Conservation (phyloP, 2,329 filamentous ascomycete genomes). For the Mariannaea sp. region DNA sequence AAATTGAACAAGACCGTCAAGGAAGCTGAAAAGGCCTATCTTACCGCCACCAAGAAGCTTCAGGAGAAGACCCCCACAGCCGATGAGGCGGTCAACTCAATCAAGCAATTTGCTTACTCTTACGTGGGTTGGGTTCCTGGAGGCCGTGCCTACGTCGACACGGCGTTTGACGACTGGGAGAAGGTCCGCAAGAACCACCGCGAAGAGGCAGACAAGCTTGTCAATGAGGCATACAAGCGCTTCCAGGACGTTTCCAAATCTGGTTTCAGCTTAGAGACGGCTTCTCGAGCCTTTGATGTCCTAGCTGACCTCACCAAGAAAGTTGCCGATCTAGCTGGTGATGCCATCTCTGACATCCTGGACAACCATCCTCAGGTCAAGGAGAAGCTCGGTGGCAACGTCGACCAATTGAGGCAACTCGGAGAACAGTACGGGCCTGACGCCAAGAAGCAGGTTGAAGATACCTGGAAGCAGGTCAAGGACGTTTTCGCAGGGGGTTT, state of each 20-base stretch:
- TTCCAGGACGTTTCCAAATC: constrained; percentile 64
- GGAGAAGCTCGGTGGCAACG: constrained; percentile 70
- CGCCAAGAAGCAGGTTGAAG: constrained; percentile 75
- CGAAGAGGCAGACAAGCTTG: constrained; percentile 71
- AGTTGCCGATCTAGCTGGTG: constrained; percentile 64
- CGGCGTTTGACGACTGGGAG: constrained; percentile 72
- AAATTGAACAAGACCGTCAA: constrained; percentile 54
- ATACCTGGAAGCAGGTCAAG: constrained; percentile 70
- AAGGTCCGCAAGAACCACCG: constrained; percentile 68
- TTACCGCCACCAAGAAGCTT: constrained; percentile 63
- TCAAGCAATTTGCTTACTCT: constrained; percentile 68
- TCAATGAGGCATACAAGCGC: constrained; percentile 69
- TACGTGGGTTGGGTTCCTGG: constrained; percentile 77
- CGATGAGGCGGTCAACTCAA: constrained; percentile 68
- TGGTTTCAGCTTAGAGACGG: constrained; percentile 66
- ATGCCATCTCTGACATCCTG: constrained; percentile 67
- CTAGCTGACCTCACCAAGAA: constrained; percentile 65
- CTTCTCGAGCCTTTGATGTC: constrained; percentile 63
- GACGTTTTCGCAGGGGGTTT: constrained; percentile 68
- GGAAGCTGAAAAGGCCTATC: constrained; percentile 64
- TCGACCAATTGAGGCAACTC: constrained; percentile 71
- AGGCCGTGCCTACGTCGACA: constrained; percentile 69
- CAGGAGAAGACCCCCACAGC: constrained; percentile 66
- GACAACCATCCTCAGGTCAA: constrained; percentile 76
- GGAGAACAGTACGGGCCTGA: constrained; percentile 74